These are phyloP conservation scores for Gracilaria gracilis DNA, from an alignment of 23 red algal species.

Conservation along the genomic window DNA sequence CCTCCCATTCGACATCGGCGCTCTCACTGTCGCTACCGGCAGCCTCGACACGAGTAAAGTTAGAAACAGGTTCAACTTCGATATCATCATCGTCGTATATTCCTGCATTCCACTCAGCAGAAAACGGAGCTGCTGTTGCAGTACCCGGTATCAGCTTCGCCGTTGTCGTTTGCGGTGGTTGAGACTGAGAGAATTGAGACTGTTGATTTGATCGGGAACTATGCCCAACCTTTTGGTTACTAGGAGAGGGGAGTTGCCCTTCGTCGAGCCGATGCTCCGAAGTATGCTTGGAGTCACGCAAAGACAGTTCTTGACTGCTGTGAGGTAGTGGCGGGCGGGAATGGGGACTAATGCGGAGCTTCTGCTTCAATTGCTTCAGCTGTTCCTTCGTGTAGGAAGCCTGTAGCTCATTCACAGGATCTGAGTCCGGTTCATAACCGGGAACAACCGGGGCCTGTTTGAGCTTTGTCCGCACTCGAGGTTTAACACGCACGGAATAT, in stretches of 20 bases:
- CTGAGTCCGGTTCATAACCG: background rate
- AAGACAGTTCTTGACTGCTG: background rate
- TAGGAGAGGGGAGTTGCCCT: background rate
- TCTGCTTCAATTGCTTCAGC: constrained; percentile 17
- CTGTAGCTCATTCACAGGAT: background rate
- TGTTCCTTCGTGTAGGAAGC: constrained; percentile 8
- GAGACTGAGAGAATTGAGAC: background rate
- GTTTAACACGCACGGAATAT: background rate
- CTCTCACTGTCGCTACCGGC: constrained; percentile 3
- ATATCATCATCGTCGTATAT: constrained; percentile 33
- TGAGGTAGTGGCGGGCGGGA: background rate
- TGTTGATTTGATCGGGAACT: background rate
- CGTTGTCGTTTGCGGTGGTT: background rate
- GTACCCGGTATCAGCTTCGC: background rate
- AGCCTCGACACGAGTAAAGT: background rate
- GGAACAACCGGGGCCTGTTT: constrained; percentile 21
- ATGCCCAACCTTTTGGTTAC: background rate
- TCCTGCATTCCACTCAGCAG: constrained; percentile 8
- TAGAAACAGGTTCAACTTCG: constrained; percentile 14
- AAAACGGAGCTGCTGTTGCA: background rate
- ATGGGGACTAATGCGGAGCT: constrained; percentile 22
- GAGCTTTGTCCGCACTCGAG: constrained; percentile 13
- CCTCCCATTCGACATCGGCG: constrained; percentile 23
- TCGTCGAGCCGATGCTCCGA: background rate
- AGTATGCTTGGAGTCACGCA: background rate